These are phyloP conservation scores for Glycine soja DNA, from an alignment of 306 rosid genomes.

Conservation along the genomic window DNA sequence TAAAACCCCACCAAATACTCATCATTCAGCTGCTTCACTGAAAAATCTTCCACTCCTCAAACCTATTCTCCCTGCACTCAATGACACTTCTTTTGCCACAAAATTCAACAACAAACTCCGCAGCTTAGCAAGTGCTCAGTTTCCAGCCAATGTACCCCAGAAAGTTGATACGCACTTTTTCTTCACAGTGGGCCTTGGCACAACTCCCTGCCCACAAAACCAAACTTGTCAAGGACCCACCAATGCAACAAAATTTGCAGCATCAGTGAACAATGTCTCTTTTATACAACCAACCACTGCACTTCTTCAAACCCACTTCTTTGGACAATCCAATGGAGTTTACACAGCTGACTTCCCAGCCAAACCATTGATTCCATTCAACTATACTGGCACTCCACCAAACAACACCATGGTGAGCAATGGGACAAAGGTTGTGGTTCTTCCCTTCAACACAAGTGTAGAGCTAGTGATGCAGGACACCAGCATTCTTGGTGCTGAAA, in stretches of 20 bases:
- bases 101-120: constrained; percentile 53
- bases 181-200: constrained; percentile 75
- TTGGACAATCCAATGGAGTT: constrained; percentile 55
- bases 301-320: constrained; percentile 67
- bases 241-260: constrained; percentile 74
- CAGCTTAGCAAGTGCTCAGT: constrained; percentile 56
- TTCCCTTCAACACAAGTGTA: constrained; percentile 67
- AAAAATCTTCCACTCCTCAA: constrained; percentile 55
- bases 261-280: constrained; percentile 72
- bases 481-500: constrained; percentile 65
- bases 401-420: constrained; percentile 67
- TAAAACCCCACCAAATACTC: constrained; percentile 39
- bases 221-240: constrained; percentile 77
- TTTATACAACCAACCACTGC: constrained; percentile 61
- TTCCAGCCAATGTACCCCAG: constrained; percentile 73
- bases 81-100: constrained; percentile 62
- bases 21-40: constrained; percentile 38
- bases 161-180: constrained; percentile 63
- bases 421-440: constrained; percentile 66
- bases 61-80: constrained; percentile 40
- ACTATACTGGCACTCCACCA: constrained; percentile 65
- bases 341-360: constrained; percentile 55
- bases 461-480: constrained; percentile 70
- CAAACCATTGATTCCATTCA: constrained; percentile 60
- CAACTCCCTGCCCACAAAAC: constrained; percentile 60